Evolutionary conservation across 495 filamentous ascomycete genomes (phyloP).

Genomic region (Friedmanniomyces endolithicus): DNA sequence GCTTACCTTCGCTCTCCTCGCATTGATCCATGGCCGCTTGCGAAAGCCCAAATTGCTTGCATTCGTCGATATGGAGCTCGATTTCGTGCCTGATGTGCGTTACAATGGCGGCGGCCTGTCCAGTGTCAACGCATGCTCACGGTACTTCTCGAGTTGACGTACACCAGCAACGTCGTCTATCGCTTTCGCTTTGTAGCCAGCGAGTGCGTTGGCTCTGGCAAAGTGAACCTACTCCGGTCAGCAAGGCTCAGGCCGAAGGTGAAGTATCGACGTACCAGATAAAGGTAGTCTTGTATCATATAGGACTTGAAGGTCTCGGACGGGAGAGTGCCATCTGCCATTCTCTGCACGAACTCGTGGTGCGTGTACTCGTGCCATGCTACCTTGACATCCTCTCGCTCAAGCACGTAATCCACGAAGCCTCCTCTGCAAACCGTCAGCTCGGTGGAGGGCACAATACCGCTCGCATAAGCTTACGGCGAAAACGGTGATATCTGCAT

Average conservation of each 20-base stretch:
- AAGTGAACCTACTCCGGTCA: conserved; percentile 56
- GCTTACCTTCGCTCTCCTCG: conserved; percentile 60
- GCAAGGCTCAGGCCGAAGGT: neutral
- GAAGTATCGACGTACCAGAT: conserved; percentile 46
- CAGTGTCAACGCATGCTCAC: neutral
- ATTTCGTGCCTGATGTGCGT: conserved; percentile 67
- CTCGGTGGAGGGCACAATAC: neutral
- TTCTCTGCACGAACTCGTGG: conserved; percentile 65
- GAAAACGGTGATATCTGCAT: conserved; percentile 65
- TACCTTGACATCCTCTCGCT: conserved; percentile 54
- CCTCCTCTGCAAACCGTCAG: conserved; percentile 42
- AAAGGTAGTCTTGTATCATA: conserved; percentile 80
- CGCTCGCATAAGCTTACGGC: conserved; percentile 45
- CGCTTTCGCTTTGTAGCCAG: conserved; percentile 63
- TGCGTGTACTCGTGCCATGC: conserved; percentile 63
- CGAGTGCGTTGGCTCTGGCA: conserved; percentile 69
- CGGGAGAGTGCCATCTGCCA: conserved; percentile 63
- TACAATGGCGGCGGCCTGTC: conserved; percentile 57
- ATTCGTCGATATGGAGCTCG: conserved; percentile 68
- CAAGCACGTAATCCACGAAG: conserved; percentile 76
- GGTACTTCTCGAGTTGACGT: conserved; percentile 30
- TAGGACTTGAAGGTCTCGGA: conserved; percentile 69
- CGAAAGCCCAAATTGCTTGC: conserved; percentile 64
- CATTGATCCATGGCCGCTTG: conserved; percentile 57
- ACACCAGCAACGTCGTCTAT: conserved; percentile 55